Evolutionary conservation across 192 early-diverging fungal genomes (phyloP).

Genomic region (Chytriomyces hyalinus): DNA sequence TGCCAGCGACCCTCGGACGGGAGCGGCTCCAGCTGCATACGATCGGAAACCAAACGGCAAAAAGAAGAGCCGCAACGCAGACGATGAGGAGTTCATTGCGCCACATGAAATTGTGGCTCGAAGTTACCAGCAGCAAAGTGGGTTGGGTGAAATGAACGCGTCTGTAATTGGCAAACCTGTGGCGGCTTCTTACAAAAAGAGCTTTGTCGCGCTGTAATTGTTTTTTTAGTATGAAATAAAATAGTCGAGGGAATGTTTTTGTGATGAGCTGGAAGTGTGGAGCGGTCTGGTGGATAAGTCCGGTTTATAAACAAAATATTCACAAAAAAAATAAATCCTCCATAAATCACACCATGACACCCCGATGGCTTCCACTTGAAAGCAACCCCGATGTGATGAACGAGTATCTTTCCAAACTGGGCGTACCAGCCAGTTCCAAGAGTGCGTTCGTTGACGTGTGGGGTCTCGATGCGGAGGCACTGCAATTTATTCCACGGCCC

Average conservation of each 20-base stretch:
- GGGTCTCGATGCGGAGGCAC: slow-evolving; percentile 81
- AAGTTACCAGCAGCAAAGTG: slow-evolving; percentile 1
- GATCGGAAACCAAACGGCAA: slow-evolving; percentile 25
- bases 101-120: slow-evolving; percentile 28
- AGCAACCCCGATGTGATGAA: slow-evolving; percentile 79
- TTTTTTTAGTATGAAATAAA: neutral
- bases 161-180: slow-evolving; percentile 10
- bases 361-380: slow-evolving; percentile 86
- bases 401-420: slow-evolving; percentile 32
- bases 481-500: slow-evolving; percentile 81
- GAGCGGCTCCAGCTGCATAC: neutral
- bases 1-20: neutral
- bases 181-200: neutral
- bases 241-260: too few species aligned
- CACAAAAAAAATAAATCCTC: too few species aligned
- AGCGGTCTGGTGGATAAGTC: too few species aligned
- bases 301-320: too few species aligned
- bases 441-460: slow-evolving; percentile 83
- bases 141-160: neutral
- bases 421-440: slow-evolving; percentile 53
- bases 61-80: neutral
- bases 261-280: too few species aligned
- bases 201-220: neutral
- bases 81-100: slow-evolving; percentile 10
- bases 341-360: neutral